phyloP scores from a whole-genome alignment of 2,329 filamentous ascomycete genomes.

The Dactylellina haptotyla region DNA sequence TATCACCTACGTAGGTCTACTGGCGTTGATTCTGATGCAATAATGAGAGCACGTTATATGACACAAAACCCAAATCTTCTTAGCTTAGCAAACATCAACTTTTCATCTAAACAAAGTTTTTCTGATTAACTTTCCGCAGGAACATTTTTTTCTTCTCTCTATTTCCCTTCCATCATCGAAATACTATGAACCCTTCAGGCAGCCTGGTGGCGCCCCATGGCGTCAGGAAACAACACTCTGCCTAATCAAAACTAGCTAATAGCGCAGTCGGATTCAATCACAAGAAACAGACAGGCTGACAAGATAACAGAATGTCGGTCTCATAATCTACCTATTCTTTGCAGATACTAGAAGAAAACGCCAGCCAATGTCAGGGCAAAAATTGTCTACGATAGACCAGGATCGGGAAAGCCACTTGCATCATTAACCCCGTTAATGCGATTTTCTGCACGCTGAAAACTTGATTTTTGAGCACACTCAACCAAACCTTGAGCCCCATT shows the following conservation, averaged over 20 bases:
- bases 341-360: not conserved
- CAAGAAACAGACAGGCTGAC: not conserved
- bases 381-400: not conserved
- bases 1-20: not conserved
- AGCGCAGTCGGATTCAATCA: conserved; percentile 22
- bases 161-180: not conserved
- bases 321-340: no score
- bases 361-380: not conserved
- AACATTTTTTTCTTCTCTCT: not conserved
- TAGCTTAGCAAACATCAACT: no score
- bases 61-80: not conserved
- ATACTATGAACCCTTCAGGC: not conserved
- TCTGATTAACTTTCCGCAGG: no score
- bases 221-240: no score
- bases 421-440: conserved; percentile 4
- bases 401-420: conserved; percentile 13
- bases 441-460: conserved; percentile 1
- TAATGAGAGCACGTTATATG: not conserved
- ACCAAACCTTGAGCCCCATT: not conserved
- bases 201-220: no score
- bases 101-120: not conserved
- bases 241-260: no score
- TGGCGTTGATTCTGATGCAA: not conserved
- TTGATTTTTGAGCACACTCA: not conserved
- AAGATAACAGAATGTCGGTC: no score